Conservation (phyloP, 768 basidiomycete species). For the Pisolithus microcarpus region DNA sequence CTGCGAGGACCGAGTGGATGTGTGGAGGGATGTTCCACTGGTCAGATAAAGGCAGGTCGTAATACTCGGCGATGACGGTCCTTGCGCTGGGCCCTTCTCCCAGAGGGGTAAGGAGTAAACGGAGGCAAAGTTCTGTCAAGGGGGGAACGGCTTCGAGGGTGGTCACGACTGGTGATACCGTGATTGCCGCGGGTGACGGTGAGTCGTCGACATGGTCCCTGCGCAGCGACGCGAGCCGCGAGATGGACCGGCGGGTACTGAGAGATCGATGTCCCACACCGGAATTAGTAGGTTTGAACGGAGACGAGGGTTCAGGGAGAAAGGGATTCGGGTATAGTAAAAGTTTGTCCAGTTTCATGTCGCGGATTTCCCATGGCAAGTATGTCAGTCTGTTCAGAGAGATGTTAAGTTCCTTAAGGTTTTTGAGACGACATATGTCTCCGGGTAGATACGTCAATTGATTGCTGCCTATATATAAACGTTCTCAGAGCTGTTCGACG, state of each 20-base stretch:
- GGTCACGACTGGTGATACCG: conserved; percentile 15
- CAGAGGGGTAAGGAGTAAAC: conserved; percentile 29
- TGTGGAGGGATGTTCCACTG: conserved; percentile 19
- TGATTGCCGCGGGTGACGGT: conserved; percentile 2
- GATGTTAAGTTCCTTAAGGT: conserved; percentile 55
- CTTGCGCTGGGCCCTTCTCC: neutral
- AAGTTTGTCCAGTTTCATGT: conserved; percentile 45
- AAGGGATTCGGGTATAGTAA: conserved; percentile 57
- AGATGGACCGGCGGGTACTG: conserved; percentile 9
- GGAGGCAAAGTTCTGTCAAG: conserved; percentile 33
- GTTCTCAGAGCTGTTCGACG: neutral
- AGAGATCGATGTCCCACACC: too few species aligned
- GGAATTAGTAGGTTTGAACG: conserved; percentile 4
- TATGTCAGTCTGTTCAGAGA: conserved; percentile 51
- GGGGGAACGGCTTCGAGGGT: conserved; percentile 19
- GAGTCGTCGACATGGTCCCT: neutral
- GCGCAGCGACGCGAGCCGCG: too few species aligned
- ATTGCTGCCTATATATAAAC: conserved; percentile 48
- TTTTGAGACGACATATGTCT: conserved; percentile 47
- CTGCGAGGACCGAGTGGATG: conserved; percentile 20
- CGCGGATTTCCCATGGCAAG: conserved; percentile 59
- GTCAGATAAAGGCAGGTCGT: conserved; percentile 27
- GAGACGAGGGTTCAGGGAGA: conserved; percentile 27
- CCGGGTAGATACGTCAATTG: conserved; percentile 50
- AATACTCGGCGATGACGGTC: conserved; percentile 16